Evolutionary conservation across 352 stramenopile genomes (phyloP).

Genomic region (Phytopythium delawarense): DNA sequence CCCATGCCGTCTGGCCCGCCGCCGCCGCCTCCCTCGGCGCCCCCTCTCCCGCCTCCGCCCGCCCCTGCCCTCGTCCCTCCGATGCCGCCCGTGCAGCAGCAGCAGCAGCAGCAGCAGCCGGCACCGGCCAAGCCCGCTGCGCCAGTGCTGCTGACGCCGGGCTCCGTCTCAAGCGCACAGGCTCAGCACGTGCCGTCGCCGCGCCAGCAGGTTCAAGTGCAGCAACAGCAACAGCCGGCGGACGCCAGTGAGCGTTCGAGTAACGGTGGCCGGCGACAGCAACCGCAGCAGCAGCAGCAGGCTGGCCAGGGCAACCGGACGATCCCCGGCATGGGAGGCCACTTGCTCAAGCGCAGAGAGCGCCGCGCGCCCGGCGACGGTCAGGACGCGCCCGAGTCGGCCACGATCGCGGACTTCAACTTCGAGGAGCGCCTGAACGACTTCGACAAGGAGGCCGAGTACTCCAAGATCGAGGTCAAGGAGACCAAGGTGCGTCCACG

Average conservation of each 20-base stretch:
- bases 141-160: conserved; percentile 48
- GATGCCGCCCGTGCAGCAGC: background rate
- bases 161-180: conserved; percentile 40
- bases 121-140: conserved; percentile 13
- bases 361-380: conserved; percentile 41
- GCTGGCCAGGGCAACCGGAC: conserved; percentile 29
- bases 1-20: conserved; percentile 18
- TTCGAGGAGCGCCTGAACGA: conserved; percentile 57
- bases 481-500: conserved; percentile 29
- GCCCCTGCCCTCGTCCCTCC: background rate
- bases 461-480: conserved; percentile 55
- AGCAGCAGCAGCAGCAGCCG: background rate
- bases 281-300: conserved; percentile 14
- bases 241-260: background rate
- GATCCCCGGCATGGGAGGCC: conserved; percentile 78
- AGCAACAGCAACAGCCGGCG: background rate
- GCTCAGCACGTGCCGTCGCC: conserved; percentile 14
- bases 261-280: conserved; percentile 1
- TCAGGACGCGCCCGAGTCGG: conserved; percentile 18
- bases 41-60: conserved; percentile 4
- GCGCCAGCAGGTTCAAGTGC: conserved; percentile 5
- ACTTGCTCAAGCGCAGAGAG: conserved; percentile 78
- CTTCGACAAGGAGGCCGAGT: conserved; percentile 82
- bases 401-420: conserved; percentile 51
- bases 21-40: conserved; percentile 11